Evolutionary conservation across 345 rosid species (phyloP).

Genomic region (Citrus unshiu): DNA sequence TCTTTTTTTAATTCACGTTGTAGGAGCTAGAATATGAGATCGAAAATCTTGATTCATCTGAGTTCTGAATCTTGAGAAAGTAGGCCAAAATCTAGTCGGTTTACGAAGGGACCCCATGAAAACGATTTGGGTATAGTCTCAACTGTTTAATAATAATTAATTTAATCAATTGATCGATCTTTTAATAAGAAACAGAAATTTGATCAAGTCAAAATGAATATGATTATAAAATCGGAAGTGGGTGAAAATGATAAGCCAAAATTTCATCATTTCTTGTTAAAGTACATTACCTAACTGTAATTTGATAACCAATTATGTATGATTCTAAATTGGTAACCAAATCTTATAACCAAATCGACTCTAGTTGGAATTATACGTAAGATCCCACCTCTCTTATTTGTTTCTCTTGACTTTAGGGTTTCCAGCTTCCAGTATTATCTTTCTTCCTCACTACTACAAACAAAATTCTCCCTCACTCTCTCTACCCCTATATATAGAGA

Average conservation of each 20-base stretch:
- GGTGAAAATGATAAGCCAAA: constrained; percentile 32
- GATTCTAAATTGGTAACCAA: constrained; percentile 25
- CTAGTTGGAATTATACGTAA: constrained; percentile 11
- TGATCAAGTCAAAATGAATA: constrained; percentile 13
- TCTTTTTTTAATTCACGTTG: neutral
- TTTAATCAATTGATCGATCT: neutral
- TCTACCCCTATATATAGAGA: too few species aligned
- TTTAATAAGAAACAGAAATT: neutral
- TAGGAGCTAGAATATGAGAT: neutral
- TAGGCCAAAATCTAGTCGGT: constrained; percentile 20
- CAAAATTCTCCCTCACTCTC: neutral
- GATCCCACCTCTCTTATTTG: neutral
- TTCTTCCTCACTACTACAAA: neutral
- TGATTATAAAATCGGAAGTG: constrained; percentile 19
- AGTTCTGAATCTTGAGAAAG: neutral
- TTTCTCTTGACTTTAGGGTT: constrained; percentile 21
- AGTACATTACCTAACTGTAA: constrained; percentile 18
- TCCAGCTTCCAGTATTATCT: constrained; percentile 20
- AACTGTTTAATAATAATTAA: neutral
- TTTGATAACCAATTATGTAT: constrained; percentile 13
- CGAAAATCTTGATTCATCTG: neutral
- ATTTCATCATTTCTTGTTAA: constrained; percentile 12
- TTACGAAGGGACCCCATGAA: constrained; percentile 10
- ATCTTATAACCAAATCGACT: constrained; percentile 11
- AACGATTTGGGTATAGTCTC: constrained; percentile 4